A percentile compares a stretch with the other conserved stretches of the same genome.
Conservation (phyloP, 179 eudicot species). For the Monotropa hypopitys region DNA sequence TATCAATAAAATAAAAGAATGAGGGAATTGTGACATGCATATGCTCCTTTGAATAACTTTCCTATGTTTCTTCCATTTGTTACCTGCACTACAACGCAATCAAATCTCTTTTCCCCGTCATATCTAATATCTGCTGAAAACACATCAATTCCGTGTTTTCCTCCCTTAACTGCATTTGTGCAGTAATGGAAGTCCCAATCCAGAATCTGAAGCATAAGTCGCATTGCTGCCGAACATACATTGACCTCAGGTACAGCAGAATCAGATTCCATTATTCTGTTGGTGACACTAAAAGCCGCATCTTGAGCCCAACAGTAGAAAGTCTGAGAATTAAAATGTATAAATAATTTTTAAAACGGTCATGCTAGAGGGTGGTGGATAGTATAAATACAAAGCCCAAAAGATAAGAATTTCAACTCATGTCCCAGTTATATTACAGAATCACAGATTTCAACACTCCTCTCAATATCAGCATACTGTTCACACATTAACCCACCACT, state of each 20-base stretch:
- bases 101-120: slow-evolving; percentile 46
- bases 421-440: neutral
- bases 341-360: neutral
- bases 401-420: neutral
- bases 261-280: slow-evolving; percentile 52
- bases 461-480: neutral
- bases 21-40: neutral
- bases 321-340: slow-evolving; percentile 30
- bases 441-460: neutral
- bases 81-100: slow-evolving; percentile 73
- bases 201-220: slow-evolving; percentile 88
- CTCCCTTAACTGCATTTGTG: slow-evolving; percentile 25
- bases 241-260: slow-evolving; percentile 71
- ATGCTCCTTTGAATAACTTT: neutral
- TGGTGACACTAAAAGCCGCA: slow-evolving; percentile 62
- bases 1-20: neutral
- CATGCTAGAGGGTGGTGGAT: neutral
- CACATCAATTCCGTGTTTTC: slow-evolving; percentile 39
- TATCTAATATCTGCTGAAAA: slow-evolving; percentile 36
- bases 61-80: neutral
- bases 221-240: slow-evolving; percentile 75
- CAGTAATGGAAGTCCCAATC: slow-evolving; percentile 70
- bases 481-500: neutral
- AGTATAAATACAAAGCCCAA: neutral
- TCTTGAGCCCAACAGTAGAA: slow-evolving; percentile 87